phyloP scores from a whole-genome alignment of 2,329 filamentous ascomycete species.

The Didymella sp. region DNA sequence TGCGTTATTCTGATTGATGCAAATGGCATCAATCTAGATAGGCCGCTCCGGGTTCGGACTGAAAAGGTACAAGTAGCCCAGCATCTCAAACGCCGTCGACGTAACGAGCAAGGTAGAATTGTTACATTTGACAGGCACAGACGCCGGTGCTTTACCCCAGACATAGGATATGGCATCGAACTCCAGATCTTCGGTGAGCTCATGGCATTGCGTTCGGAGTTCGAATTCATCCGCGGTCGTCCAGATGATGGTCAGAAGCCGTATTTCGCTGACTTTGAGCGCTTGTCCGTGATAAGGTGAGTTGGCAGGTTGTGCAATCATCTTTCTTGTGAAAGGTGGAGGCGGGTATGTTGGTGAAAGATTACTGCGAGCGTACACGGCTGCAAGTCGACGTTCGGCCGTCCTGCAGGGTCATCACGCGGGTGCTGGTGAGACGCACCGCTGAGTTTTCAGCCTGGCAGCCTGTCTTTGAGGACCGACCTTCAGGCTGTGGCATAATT shows the following conservation, averaged over 20 bases:
- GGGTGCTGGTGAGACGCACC: no score
- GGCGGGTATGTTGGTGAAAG: background rate
- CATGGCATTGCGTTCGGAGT: background rate
- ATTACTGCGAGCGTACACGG: no score
- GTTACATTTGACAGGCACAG: slow-evolving; percentile 6
- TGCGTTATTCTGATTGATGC: background rate
- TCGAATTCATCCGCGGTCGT: background rate
- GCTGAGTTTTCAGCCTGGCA: no score
- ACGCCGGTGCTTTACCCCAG: slow-evolving; percentile 9
- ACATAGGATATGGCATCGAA: slow-evolving; percentile 16
- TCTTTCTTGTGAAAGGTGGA: no score
- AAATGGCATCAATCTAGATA: slow-evolving; percentile 13
- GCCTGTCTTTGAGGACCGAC: no score
- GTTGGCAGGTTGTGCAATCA: background rate
- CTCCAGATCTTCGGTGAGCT: background rate
- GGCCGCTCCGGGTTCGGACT: background rate
- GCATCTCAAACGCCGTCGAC: slow-evolving; percentile 5
- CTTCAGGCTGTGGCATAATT: no score
- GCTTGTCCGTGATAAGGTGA: background rate
- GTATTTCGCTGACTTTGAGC: background rate
- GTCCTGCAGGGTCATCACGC: no score
- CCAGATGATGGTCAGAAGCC: background rate
- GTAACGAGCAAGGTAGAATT: background rate
- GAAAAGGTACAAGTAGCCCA: background rate
- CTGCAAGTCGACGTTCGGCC: no score